Evolutionary conservation across 208 protist species (phyloP), one percentile per base, ranked within the genome.

Genomic region (Trypanosoma avium): DNA sequence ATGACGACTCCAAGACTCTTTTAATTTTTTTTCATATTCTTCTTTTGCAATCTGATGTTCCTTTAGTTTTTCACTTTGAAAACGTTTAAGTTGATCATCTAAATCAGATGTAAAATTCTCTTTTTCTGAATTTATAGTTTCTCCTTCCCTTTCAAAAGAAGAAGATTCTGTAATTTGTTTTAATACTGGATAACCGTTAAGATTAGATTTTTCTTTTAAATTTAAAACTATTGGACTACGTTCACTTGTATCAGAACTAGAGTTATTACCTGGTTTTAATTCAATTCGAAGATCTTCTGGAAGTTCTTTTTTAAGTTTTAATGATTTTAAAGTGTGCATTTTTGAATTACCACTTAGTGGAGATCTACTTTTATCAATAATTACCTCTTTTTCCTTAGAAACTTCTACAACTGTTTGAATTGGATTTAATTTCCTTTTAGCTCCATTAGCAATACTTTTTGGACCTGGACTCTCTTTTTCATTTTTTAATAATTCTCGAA

Each of bases 401-500:
- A 26, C n/a, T 54, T 48, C 17, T 1, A 0, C 27, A 49, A 42
- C 22, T 53, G 27, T 32, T 30, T 56, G 9, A 8, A 40, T 4
- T 52, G 21, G 15, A 6, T 33, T 12, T 1, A 30, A 15, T 35
- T 46, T 35, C 13, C 38, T 46, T 50, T 66, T 67, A 13, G 66
- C 57, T n/a, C 71, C 71, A 38, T 75, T 64, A 15, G 73, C 58
- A 42, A 81, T 61, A 52, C 63, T 74, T 61, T 76, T 59, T 15
- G 43, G 52, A 26, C 63, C 63, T 17, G 69, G 61, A 36, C 75
- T 83, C 36, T 67, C 33, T 35, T 89, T 90, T 61, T 91, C 82
- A 3, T 45, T 55, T 46, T 66, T 69, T 32, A 95, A 80, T 10
- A 97, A 59, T 45, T 93, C 75, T 33, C 83, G 82, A 79, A 94